phyloP scores from a whole-genome alignment of 305 asterid genomes.

The Fraxinus dipetala region DNA sequence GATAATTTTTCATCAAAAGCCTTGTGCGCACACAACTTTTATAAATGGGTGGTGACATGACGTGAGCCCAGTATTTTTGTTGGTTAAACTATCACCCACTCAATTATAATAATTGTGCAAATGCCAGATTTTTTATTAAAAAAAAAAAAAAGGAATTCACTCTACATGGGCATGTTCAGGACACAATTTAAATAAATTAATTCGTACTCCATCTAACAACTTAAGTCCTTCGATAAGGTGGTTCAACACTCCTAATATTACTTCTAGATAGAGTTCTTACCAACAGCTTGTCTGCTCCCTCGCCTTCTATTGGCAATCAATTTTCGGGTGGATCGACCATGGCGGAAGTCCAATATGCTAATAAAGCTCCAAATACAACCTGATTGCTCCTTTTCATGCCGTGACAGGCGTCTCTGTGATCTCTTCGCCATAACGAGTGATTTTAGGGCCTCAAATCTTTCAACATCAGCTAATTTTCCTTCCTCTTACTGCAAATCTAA shows the following conservation, averaged over 20 bases:
- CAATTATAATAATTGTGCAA: neutral
- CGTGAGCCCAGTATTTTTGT: neutral
- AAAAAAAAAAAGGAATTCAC: neutral
- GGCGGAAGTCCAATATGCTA: slow-evolving; percentile 51
- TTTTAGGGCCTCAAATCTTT: slow-evolving; percentile 14
- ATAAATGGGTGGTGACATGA: neutral
- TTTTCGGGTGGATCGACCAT: slow-evolving; percentile 43
- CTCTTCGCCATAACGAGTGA: slow-evolving; percentile 38
- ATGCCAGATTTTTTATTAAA: neutral
- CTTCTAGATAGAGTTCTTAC: slow-evolving; percentile 28
- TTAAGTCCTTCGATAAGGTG: neutral
- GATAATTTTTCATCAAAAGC: neutral
- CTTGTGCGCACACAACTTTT: neutral
- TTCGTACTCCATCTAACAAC: neutral
- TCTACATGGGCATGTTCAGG: neutral
- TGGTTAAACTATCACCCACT: neutral
- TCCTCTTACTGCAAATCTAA: slow-evolving; percentile 20
- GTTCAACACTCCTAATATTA: neutral
- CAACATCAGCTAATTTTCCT: slow-evolving; percentile 12
- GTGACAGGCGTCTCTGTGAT: slow-evolving; percentile 33
- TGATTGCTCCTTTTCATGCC: slow-evolving; percentile 38
- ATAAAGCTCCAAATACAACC: slow-evolving; percentile 55
- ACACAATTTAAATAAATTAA: neutral
- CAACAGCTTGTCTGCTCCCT: slow-evolving; percentile 26
- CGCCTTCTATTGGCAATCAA: slow-evolving; percentile 40